These are phyloP conservation scores for Stagonosporopsis cucurbitacearum DNA, from an alignment of 2,329 filamentous ascomycete species.

Conservation along the genomic window DNA sequence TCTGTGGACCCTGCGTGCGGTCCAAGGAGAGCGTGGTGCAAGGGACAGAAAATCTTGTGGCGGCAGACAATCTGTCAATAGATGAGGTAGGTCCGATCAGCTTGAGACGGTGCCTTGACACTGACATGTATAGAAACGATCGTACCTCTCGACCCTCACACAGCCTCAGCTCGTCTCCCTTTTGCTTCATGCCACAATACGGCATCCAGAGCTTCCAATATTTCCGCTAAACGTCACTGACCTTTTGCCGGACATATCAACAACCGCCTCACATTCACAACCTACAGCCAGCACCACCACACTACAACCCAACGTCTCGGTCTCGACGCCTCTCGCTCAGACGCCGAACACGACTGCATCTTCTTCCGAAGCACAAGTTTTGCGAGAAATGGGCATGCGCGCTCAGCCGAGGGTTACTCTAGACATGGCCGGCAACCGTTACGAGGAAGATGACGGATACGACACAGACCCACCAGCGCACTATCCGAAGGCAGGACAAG, in stretches of 20 bases:
- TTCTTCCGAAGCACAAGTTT: slow-evolving; percentile 44
- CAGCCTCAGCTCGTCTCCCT: slow-evolving; percentile 69
- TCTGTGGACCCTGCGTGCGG: slow-evolving; percentile 66
- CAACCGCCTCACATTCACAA: slow-evolving; percentile 20
- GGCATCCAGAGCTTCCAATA: slow-evolving; percentile 70
- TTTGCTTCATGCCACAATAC: slow-evolving; percentile 65
- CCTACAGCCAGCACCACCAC: slow-evolving; percentile 17
- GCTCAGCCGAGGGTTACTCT: slow-evolving; percentile 25
- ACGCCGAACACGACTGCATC: slow-evolving; percentile 37
- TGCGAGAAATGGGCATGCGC: slow-evolving; percentile 32
- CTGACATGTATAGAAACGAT: slow-evolving; percentile 59
- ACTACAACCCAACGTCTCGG: slow-evolving; percentile 42
- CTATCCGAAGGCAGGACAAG: slow-evolving; percentile 69
- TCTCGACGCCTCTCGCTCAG: slow-evolving; percentile 25
- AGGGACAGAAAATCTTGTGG: slow-evolving; percentile 48
- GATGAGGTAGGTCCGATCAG: slow-evolving; percentile 49
- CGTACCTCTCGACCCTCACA: slow-evolving; percentile 68
- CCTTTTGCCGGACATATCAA: slow-evolving; percentile 30
- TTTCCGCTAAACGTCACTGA: slow-evolving; percentile 57
- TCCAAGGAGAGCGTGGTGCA: slow-evolving; percentile 40
- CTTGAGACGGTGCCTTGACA: background rate
- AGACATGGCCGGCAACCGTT: slow-evolving; percentile 32
- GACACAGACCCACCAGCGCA: slow-evolving; percentile 60
- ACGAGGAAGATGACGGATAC: slow-evolving; percentile 60
- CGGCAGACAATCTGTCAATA: slow-evolving; percentile 48